Conservation (phyloP, 441 rosid genomes). For the Populus hybrid region DNA sequence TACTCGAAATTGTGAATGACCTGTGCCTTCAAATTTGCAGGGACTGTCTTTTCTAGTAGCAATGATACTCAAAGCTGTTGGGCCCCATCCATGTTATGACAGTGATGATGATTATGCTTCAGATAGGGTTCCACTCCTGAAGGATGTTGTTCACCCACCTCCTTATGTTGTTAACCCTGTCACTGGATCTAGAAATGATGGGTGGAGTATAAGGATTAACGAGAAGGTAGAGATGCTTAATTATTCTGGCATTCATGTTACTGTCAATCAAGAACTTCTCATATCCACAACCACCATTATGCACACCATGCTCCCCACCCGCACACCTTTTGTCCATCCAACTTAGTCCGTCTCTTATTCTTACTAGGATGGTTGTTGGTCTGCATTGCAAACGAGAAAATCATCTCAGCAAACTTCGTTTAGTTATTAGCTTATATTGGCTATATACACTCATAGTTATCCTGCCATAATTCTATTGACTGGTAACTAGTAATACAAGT, state of each 20-base stretch:
- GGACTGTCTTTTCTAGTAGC: constrained; percentile 60
- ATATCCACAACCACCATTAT: background rate
- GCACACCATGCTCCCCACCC: background rate
- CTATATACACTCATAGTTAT: background rate
- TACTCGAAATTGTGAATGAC: background rate
- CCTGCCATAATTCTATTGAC: no score
- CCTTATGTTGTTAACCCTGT: constrained; percentile 63
- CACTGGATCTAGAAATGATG: constrained; percentile 45
- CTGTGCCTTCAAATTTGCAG: constrained; percentile 32
- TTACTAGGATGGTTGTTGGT: background rate
- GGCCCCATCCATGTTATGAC: constrained; percentile 62
- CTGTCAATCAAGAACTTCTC: background rate
- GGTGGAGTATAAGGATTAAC: constrained; percentile 51
- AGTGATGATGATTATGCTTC: constrained; percentile 65
- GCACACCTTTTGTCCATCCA: background rate
- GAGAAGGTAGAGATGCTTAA: constrained; percentile 41
- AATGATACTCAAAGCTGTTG: constrained; percentile 65
- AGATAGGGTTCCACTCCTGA: constrained; percentile 60
- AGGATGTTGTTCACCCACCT: constrained; percentile 43
- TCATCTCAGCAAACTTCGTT: background rate
- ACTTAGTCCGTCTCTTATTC: background rate
- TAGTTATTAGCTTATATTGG: background rate
- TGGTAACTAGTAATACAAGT: background rate
- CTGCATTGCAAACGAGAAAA: background rate
- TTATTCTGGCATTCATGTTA: background rate